Evolutionary conservation across 2,329 filamentous ascomycete species (phyloP).

Genomic region (Fusarium sublunatum): DNA sequence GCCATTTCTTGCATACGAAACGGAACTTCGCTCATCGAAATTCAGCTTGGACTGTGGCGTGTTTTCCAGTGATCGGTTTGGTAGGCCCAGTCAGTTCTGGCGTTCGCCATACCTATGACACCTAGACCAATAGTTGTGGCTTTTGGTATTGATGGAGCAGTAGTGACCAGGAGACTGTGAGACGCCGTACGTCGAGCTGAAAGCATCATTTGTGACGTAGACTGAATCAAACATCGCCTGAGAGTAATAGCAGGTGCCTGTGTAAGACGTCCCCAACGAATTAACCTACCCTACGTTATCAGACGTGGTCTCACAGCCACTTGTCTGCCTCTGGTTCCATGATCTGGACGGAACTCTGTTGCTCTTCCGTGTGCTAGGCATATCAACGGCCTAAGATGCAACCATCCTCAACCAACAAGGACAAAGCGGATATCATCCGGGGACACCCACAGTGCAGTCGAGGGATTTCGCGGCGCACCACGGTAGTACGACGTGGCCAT

Average conservation of each 20-base stretch:
- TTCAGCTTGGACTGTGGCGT: not conserved
- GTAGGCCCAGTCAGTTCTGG: not conserved
- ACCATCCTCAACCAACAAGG: constrained; percentile 21
- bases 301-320: not conserved
- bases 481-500: constrained; percentile 31
- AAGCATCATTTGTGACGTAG: constrained; percentile 3
- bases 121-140: constrained; percentile 2
- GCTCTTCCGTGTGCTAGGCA: constrained; percentile 26
- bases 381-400: constrained; percentile 28
- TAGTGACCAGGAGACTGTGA: not conserved
- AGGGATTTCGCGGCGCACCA: constrained; percentile 18
- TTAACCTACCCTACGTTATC: constrained; percentile 19
- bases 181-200: constrained; percentile 3
- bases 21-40: not conserved
- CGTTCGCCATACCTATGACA: not conserved
- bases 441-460: constrained; percentile 19
- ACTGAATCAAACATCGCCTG: constrained; percentile 8
- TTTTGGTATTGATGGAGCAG: not conserved
- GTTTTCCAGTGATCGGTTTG: not conserved
- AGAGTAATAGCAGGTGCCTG: not conserved
- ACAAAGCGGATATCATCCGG: constrained; percentile 24
- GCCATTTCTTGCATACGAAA: not conserved
- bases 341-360: constrained; percentile 13
- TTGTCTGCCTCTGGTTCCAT: constrained; percentile 4
- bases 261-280: not conserved